These are phyloP conservation scores for Asparagopsis taxiformis DNA, from an alignment of 31 red algal genomes.

Conservation along the genomic window DNA sequence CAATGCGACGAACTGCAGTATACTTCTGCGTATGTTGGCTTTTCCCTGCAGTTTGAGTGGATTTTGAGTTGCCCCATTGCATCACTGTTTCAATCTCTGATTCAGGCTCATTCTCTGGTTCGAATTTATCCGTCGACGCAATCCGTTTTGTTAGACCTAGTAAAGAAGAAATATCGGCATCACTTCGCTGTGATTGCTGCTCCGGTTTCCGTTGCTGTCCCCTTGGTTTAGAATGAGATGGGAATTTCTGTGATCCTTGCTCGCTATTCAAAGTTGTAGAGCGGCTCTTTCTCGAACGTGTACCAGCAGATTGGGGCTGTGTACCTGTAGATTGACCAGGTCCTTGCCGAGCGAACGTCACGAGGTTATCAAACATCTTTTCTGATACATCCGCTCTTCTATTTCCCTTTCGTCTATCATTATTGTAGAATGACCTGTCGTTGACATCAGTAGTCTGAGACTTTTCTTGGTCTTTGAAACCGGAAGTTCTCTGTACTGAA, in stretches of 20 bases:
- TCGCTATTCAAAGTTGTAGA: neutral
- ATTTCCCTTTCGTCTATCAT: neutral
- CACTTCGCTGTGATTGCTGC: neutral
- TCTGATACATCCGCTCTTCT: neutral
- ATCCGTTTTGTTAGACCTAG: neutral
- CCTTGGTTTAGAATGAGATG: neutral
- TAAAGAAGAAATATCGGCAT: neutral
- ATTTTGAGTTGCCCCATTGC: neutral
- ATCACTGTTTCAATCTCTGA: neutral
- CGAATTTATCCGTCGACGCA: neutral
- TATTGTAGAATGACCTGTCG: no score
- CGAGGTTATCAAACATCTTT: conserved; percentile 1
- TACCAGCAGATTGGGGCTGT: no score
- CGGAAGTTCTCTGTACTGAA: neutral
- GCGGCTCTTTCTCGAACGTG: neutral
- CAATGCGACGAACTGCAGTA: neutral
- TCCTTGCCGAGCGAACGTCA: conserved; percentile 6
- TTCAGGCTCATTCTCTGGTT: neutral
- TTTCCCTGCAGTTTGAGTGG: neutral
- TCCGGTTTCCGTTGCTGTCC: no score
- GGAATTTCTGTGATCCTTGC: neutral
- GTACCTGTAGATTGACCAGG: neutral
- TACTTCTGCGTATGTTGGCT: neutral
- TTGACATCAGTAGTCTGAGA: neutral
- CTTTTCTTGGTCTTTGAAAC: neutral